Percentiles rank a stretch among this genome's conserved stretches.
phyloP scores from a whole-genome alignment of 106 monocot species.

The Dendrobium officinale region DNA sequence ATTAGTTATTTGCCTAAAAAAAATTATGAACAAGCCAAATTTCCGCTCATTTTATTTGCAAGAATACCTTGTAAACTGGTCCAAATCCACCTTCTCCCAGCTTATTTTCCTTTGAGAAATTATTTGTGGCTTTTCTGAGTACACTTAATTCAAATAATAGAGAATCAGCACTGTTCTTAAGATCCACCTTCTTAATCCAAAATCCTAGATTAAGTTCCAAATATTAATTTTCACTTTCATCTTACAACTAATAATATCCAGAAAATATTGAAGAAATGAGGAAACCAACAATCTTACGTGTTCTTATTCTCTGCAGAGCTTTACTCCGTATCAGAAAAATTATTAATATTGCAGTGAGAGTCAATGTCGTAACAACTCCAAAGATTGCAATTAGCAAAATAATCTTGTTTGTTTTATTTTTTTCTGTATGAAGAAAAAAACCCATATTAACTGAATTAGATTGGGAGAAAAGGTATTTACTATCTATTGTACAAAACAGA shows the following conservation, averaged over 20 bases:
- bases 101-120: constrained; percentile 1
- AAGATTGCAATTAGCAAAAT: neutral
- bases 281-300: neutral
- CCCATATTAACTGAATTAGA: too few relatives aligned
- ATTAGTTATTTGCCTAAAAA: neutral
- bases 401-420: neutral
- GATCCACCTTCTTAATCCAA: neutral
- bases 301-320: neutral
- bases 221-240: neutral
- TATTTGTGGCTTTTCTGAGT: neutral
- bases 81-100: constrained; percentile 6
- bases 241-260: neutral
- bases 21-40: neutral
- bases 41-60: neutral
- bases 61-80: neutral
- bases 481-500: too few relatives aligned
- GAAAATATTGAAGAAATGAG: neutral
- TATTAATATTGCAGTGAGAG: neutral
- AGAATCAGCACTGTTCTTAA: neutral
- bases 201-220: neutral
- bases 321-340: neutral
- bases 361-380: neutral
- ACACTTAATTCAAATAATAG: neutral
- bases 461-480: too few relatives aligned
- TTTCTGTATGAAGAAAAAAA: neutral